These are phyloP conservation scores for Bipolaris sorokiniana DNA, from an alignment of 2,329 filamentous ascomycete species.

Conservation along the genomic window DNA sequence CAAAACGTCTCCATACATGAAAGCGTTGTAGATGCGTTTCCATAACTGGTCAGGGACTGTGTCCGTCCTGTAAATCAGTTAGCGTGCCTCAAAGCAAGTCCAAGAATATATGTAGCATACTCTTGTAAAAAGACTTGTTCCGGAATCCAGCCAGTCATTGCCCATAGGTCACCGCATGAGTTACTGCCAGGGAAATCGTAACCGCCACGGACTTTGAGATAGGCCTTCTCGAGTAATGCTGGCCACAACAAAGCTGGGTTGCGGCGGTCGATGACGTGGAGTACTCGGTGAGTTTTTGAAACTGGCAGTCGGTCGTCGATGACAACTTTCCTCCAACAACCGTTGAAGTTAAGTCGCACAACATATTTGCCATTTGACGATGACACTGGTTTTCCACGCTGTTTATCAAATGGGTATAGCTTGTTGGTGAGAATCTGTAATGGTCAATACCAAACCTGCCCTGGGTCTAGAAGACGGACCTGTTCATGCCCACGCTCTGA, in stretches of 20 bases:
- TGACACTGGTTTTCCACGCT: slow-evolving; percentile 60
- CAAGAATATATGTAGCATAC: slow-evolving; percentile 46
- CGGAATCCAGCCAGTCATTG: slow-evolving; percentile 93
- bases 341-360: slow-evolving; percentile 93
- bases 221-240: slow-evolving; percentile 92
- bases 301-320: slow-evolving; percentile 88
- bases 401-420: slow-evolving; percentile 75
- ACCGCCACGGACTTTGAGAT: slow-evolving; percentile 90
- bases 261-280: slow-evolving; percentile 86
- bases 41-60: slow-evolving; percentile 77
- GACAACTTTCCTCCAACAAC: slow-evolving; percentile 82
- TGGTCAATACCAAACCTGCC: slow-evolving; percentile 12
- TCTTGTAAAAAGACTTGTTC: slow-evolving; percentile 91
- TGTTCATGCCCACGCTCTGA: slow-evolving; percentile 71
- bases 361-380: slow-evolving; percentile 89
- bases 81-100: slow-evolving; percentile 5
- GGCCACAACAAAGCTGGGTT: slow-evolving; percentile 89
- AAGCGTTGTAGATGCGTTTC: slow-evolving; percentile 75
- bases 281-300: slow-evolving; percentile 73
- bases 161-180: slow-evolving; percentile 92
- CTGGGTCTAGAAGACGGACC: slow-evolving; percentile 53
- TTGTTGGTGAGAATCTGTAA: slow-evolving; percentile 72
- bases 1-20: slow-evolving; percentile 78
- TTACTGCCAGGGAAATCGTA: slow-evolving; percentile 99
- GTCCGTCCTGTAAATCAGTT: slow-evolving; percentile 66